Evolutionary conservation across 2,329 filamentous ascomycete genomes (phyloP), one percentile per base, ranked within the genome.

Genomic region (Colletotrichum graminicola): DNA sequence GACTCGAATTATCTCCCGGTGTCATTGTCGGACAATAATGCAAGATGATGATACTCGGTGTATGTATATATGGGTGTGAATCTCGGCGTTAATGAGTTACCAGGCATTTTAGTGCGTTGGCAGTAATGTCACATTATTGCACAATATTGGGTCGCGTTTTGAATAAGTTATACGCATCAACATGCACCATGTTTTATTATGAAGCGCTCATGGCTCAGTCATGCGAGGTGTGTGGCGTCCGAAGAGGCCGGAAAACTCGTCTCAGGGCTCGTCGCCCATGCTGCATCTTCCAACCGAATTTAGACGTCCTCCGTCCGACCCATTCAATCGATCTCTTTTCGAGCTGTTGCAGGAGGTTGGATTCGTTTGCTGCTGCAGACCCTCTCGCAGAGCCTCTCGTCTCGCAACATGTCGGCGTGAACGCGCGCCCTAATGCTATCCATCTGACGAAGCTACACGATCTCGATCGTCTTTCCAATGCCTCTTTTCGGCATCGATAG

Each of bases 1-100:
- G 85, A 0, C 70, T 87, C 71, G 78, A 84, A 67, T 78, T 87
- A 66, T 87, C 87, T 3, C 87, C 81, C 26, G 86, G 85, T 59
- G 83, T 89, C 5, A 74, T 77, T n/a, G 57, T 75, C 18, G 73
- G 73, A 78, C 73, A 62, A 32, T 73, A 14, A 43, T 21, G 29
- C 29, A 29, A 34, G 51, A 12, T 34, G 26, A 12, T 54, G 10
- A 7, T 21, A 32, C 7, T 29, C 26, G n/a, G 10, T 18, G 21
- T n/a, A 21, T 23, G n/a, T 23, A 47, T 5, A 10, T 4, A 29
- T 52, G 3, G 8, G 16, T 16, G 23, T 14, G 23, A 18, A 34
- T 10, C n/a, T 61, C 39, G 1, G 41, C 18, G 18, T 8, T 21
- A 14, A 36, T 29, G 39, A 41, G 47, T 65, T 26, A 34, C 29